phyloP scores from a whole-genome alignment of 2,329 filamentous ascomycete genomes.

The Fusarium sp. region DNA sequence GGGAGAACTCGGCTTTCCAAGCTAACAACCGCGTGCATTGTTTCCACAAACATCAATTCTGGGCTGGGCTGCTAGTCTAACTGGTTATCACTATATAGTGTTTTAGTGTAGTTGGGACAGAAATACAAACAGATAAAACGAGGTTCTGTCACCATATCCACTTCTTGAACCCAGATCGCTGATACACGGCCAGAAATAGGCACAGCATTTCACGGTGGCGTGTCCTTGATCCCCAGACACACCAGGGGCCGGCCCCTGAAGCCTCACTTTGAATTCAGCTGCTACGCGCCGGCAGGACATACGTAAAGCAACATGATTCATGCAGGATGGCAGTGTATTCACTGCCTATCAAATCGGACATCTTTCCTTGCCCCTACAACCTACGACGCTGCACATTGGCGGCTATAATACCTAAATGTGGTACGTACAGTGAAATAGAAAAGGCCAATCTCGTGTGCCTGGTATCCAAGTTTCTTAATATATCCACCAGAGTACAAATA shows the following conservation, averaged over 20 bases:
- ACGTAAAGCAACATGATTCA: neutral
- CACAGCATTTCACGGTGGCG: neutral
- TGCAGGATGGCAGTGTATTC: fast-evolving
- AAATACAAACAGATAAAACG: neutral
- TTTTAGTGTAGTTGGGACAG: neutral
- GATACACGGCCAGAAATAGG: neutral
- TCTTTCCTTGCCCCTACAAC: too few species aligned
- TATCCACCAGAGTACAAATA: neutral
- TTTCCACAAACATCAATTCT: too few species aligned
- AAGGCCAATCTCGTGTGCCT: too few species aligned
- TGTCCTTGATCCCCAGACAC: too few species aligned
- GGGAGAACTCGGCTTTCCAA: too few species aligned
- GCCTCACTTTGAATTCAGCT: neutral
- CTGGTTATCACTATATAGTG: fast-evolving
- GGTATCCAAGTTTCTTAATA: neutral
- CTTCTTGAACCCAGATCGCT: neutral
- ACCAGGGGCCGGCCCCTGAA: neutral
- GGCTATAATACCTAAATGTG: fast-evolving
- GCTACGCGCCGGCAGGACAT: neutral
- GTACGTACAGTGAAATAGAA: fast-evolving
- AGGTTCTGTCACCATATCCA: neutral
- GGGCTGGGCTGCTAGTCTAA: too few species aligned
- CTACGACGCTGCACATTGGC: fast-evolving
- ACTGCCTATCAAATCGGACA: neutral
- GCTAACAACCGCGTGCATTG: too few species aligned